Evolutionary conservation across 192 early-diverging fungal species (phyloP), one percentile per base, ranked within the genome.

Genomic region (Coemansia sp.): DNA sequence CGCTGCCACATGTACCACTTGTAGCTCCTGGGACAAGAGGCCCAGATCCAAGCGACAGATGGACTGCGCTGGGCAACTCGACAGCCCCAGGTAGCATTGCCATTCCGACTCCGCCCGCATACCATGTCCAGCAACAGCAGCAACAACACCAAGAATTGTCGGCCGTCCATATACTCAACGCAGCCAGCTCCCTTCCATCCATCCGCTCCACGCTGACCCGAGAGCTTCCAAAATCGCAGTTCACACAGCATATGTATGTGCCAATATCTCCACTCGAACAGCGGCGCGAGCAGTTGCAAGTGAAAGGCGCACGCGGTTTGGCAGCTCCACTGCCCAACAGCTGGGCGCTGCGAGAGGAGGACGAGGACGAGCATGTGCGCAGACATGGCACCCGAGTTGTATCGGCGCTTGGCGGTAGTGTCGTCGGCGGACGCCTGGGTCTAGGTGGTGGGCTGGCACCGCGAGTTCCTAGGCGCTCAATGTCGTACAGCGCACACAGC

Each of bases 251-350:
- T 9, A 68, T 79, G 76, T 66, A 65, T 32, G 76, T 79, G 42
- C 76, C 76, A 1, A 72, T 79, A 53, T 79, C 76, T 29, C 76
- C 76, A 4, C 58, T 79, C 3, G 76, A 79, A 44, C 76, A 79
- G 52, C 76, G 66, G 41, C 76, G 76, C 21, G 76, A 72, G 32
- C 69, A 72, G 17, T 32, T 38, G 10, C 64, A 56, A 7, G 43
- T 55, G 14, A 63, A 56, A 53, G n/a, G 22, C 11, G 29, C 18
- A 9, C 22, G 54, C 43, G 18, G 56, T 18, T 11, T 54, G 41
- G 21, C 53, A 18, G 52, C 32, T 9, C 52, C 52, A 17, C 7
- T 34, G 52, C 6, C 42, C 19, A 41, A 41, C 17, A 71, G 42
- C 55, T 78, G 75, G 75, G 58, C 65, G 8, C 9, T 78, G 58